Evolutionary conservation across 441 rosid species (phyloP), one percentile per base, ranked within the genome.

Genomic region (Euphorbia celastroides): DNA sequence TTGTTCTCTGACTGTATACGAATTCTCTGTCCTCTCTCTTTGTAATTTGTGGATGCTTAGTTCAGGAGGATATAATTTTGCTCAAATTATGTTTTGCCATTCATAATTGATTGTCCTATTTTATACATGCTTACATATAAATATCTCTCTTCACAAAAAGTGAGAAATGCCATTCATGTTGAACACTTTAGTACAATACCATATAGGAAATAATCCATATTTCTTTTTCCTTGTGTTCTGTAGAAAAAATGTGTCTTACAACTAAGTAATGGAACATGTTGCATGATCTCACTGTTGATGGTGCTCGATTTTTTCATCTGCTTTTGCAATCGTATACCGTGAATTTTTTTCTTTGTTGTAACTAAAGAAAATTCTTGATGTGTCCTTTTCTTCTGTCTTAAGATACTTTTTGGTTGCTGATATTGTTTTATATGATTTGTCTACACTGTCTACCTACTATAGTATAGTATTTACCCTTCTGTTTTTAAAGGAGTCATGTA

Each of bases 371-470:
- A 34, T 34, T 34, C 38, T 34, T 34, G 9, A 34, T 42, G 10
- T 3, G 0, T 31, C 36, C 6, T 16, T 22, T 46, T 59, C 23
- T 13, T 31, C 32, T 22, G 8, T 12, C 12, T 46, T 57, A 57
- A 42, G 12, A 51, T 60, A 9, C 17, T 60, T 32, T 50, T 30
- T 32, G 65, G 59, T n/a, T 51, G 25, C 26, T 68, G 20, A 51
- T 59, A 22, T 12, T 11, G 25, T 14, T 51, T 8, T 22, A 5
- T 26, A n/a, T 7, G 16, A 51, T 20, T 59, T 50, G 3, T 62
- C 7, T 62, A 22, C 26, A 17, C 7, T 52, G 34, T 59, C 0
- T 17, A 31, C 30, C n/a, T n/a, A n/a, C n/a, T n/a, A n/a, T n/a
- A n/a, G 50, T 46, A 28, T 56, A 25, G 30, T 30, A 30, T 66